Base-by-base conservation (phyloP, 148 eudicot genomes). In the Camellia sinensis region DNA sequence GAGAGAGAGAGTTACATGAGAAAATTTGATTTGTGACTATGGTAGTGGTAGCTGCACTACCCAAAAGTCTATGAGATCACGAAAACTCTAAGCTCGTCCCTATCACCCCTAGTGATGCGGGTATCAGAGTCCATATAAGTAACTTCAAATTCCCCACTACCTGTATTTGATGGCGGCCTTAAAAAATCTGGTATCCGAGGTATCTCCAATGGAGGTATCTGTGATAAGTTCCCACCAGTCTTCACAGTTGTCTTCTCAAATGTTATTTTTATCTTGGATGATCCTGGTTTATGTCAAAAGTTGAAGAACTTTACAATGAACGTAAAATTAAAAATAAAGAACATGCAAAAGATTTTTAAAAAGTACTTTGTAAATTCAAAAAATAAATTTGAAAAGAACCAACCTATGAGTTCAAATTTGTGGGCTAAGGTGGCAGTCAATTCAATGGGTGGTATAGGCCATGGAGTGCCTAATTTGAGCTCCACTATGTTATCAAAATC, bases 401-500 rank as follows among this genome's bases (percentile, higher is more conserved):
- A 67, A 95, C 99, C 99, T 87, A 83, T 81, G 80, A 92, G 82
- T 84, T 95, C 98, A 67, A 93, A 95, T 83, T 93, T 95, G 90
- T 95, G 97, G 17, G 97, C 97, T 84, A 95, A 85, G 13, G 92
- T 95, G 63, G 99, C 99, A 46, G 95, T 95, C 65, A 84, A 79
- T 86, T 93, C 92, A 77, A 88, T 18, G 18, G 97, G 98, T 11
- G 97, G 97, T 40, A 95, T 18, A 46, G 99, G 98, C 99, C 98
- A 95, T 40, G 97, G 99, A 79, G 92, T 88, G 12, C 97, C 98
- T 76, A 95, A 68, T 79, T 95, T 80, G 53, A 95, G 89, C 67
- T 95, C 98, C 64, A 90, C 97, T 67, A 95, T 95, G 86, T 95
- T 95, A 76, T 95, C 99, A 59, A 95, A 95, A 84, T 95, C 99